Evolutionary conservation across 495 filamentous ascomycete species (phyloP).

Genomic region (Pseudotulostoma volvatum): DNA sequence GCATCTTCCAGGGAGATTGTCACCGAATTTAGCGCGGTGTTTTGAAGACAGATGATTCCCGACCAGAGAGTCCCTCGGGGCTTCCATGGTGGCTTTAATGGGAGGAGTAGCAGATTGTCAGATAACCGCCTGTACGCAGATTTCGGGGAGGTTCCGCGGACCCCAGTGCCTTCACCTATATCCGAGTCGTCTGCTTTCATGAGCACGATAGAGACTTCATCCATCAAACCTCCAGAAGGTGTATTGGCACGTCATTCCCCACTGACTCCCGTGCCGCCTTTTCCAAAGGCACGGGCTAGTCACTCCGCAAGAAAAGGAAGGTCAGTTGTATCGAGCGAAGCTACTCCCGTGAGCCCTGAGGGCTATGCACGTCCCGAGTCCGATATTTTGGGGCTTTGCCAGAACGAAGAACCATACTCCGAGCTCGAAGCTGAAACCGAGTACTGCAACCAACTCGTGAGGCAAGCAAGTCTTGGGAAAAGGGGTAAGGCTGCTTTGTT

Average conservation of each 20-base stretch:
- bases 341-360: constrained; percentile 60
- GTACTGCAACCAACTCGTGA: constrained; percentile 49
- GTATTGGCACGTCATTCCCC: neutral
- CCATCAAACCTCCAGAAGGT: neutral
- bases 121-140: no score
- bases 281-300: neutral
- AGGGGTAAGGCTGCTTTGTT: constrained; percentile 56
- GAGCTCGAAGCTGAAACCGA: constrained; percentile 30
- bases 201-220: neutral
- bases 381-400: constrained; percentile 26
- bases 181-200: no score
- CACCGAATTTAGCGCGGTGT: neutral
- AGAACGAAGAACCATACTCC: constrained; percentile 23
- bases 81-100: neutral
- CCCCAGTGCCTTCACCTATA: no score
- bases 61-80: neutral
- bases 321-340: constrained; percentile 69
- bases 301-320: constrained; percentile 22
- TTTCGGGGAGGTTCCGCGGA: no score
- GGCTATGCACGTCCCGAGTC: constrained; percentile 34
- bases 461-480: constrained; percentile 65
- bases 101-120: neutral
- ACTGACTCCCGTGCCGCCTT: no score
- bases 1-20: no score
- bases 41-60: neutral